Conservation (phyloP, 2,329 filamentous ascomycete genomes). For the Dothistroma pini region DNA sequence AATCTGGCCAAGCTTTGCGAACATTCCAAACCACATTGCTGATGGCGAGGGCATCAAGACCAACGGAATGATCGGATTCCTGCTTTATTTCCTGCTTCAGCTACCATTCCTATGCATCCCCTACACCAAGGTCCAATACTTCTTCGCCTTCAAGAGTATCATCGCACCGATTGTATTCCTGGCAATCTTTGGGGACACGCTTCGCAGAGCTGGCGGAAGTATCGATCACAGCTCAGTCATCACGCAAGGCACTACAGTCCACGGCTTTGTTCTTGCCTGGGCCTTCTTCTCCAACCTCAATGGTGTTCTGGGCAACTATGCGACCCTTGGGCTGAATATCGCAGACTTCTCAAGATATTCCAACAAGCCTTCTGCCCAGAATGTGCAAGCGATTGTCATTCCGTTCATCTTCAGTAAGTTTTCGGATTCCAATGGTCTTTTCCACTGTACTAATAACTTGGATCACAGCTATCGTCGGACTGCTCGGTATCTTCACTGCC, state of each 20-base stretch:
- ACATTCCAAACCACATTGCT: constrained; percentile 51
- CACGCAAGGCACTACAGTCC: constrained; percentile 23
- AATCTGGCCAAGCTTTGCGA: constrained; percentile 56
- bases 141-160: constrained; percentile 42
- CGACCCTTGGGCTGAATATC: constrained; percentile 35
- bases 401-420: constrained; percentile 46
- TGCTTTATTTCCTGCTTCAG: constrained; percentile 55
- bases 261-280: constrained; percentile 31
- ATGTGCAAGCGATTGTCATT: constrained; percentile 38
- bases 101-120: constrained; percentile 55
- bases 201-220: constrained; percentile 29
- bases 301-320: constrained; percentile 31
- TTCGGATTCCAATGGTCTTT: constrained; percentile 20
- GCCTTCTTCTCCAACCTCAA: constrained; percentile 30
- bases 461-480: constrained; percentile 39
- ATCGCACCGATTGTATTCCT: constrained; percentile 28
- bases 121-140: constrained; percentile 36
- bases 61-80: constrained; percentile 53
- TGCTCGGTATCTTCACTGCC: constrained; percentile 50
- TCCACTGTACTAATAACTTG: not conserved
- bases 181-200: constrained; percentile 31
- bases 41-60: constrained; percentile 51
- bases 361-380: constrained; percentile 29
- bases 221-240: constrained; percentile 34
- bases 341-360: constrained; percentile 35